phyloP scores from a whole-genome alignment of 768 basidiomycete species.

The Cyathus striatus region DNA sequence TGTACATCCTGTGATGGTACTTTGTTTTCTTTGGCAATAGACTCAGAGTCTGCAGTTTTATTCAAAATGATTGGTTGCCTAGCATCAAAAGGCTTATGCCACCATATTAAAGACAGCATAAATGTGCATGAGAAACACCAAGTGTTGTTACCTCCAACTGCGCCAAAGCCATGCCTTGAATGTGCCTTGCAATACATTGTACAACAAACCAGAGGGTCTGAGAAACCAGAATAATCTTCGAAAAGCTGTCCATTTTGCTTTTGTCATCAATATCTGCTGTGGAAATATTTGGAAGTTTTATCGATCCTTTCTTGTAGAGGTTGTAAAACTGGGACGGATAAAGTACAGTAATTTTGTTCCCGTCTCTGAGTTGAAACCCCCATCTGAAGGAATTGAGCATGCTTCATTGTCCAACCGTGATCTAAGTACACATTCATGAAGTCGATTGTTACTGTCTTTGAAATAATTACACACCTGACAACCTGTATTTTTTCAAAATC shows the following conservation, averaged over 20 bases:
- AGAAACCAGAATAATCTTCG: not conserved
- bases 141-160: not conserved
- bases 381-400: constrained; percentile 4
- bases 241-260: not conserved
- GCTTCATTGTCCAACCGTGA: constrained; percentile 1
- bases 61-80: not conserved
- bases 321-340: not conserved
- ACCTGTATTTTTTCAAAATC: not conserved
- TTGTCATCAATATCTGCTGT: constrained; percentile 1
- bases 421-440: not conserved
- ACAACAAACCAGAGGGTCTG: constrained; percentile 1
- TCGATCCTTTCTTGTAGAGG: not conserved
- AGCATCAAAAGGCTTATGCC: constrained; percentile 1
- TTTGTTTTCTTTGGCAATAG: not conserved
- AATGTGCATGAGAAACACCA: not conserved
- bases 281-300: constrained; percentile 1
- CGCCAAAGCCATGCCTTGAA: not conserved
- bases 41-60: not conserved
- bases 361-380: not conserved
- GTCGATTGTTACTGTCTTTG: not conserved
- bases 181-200: not conserved
- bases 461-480: not conserved
- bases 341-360: not conserved
- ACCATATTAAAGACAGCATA: not conserved
- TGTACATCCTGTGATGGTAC: not conserved